Base-by-base conservation (phyloP, 352 stramenopile species). In the Phytopythium helicoides region DNA sequence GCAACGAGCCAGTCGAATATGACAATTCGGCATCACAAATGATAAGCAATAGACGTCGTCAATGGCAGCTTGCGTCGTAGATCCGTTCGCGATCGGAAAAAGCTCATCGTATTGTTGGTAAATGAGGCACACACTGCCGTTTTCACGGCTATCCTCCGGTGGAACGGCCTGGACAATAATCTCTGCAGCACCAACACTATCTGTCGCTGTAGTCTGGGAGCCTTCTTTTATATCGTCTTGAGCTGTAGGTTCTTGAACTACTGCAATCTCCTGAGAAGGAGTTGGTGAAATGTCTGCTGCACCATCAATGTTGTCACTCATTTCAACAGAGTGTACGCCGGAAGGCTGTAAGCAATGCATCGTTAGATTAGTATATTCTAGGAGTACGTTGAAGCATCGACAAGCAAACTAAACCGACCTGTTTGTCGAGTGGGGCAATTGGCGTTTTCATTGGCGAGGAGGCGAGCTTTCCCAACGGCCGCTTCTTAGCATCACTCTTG, bases 81-180 rank as follows among this genome's bases (percentile, higher is more conserved):
- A 87, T 2, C 87, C 86, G 52, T 87, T 64, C 3, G 73, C 54
- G 48, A 96, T 95, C 2, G 68, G 59, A 47, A 95, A 96, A 5
- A 86, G 54, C 51, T 96, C 86, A 38, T 89, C 75, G 54, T 96
- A 96, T 57, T 92, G 81, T 52, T 96, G 81, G 62, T 96, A 96
- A 56, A 90, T 74, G 3, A 96, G 64, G 15, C 81, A 85, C 23
- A 89, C 64, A 44, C 75, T 80, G 10, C 86, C 87, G 19, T 80
- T 21, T 67, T 61, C 6, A 51, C 56, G 47, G 83, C 68, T n/a
- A 7, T 51, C 52, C 25, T 54, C 36, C 19, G 26, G 47, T 26
- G 15, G 41, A 8, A 50, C 49, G n/a, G n/a, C n/a, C n/a, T n/a
- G n/a, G n/a, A n/a, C n/a, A n/a, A n/a, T n/a, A 19, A 37, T 40